Conservation (phyloP, 1,284 basidiomycete genomes). For the Gomphus sp. region DNA sequence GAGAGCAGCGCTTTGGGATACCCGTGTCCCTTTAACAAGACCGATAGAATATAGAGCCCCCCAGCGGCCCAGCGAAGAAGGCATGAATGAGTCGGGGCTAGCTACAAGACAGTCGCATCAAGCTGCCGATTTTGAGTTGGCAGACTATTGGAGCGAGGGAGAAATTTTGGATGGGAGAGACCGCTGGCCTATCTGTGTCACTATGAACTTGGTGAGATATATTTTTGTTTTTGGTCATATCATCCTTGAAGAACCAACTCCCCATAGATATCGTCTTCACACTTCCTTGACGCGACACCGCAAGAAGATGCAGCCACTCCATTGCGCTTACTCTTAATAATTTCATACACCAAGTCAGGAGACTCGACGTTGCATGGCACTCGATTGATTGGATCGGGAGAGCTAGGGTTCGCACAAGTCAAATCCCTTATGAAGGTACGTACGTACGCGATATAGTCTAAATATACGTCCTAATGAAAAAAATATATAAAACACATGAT, state of each 20-base stretch:
- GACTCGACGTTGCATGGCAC: slow-evolving; percentile 44
- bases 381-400: slow-evolving; percentile 50
- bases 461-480: background rate
- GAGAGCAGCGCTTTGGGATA: slow-evolving; percentile 69
- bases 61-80: background rate
- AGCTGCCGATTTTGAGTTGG: slow-evolving; percentile 71
- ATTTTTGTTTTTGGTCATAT: background rate
- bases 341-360: slow-evolving; percentile 40
- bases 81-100: slow-evolving; percentile 35
- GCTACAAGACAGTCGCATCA: slow-evolving; percentile 37
- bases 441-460: slow-evolving; percentile 4
- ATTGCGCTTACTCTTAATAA: slow-evolving; percentile 47
- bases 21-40: slow-evolving; percentile 64
- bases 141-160: slow-evolving; percentile 80
- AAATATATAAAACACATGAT: background rate
- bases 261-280: slow-evolving; percentile 37
- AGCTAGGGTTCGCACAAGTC: slow-evolving; percentile 37
- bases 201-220: slow-evolving; percentile 58
- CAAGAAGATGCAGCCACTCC: slow-evolving; percentile 52
- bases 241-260: background rate
- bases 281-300: slow-evolving; percentile 61
- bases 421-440: slow-evolving; percentile 43
- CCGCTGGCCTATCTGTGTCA: slow-evolving; percentile 64
- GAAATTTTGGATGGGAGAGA: slow-evolving; percentile 48
- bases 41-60: slow-evolving; percentile 44